Base-by-base conservation (phyloP, 352 stramenopile genomes). In the Phytophthora idaei region DNA sequence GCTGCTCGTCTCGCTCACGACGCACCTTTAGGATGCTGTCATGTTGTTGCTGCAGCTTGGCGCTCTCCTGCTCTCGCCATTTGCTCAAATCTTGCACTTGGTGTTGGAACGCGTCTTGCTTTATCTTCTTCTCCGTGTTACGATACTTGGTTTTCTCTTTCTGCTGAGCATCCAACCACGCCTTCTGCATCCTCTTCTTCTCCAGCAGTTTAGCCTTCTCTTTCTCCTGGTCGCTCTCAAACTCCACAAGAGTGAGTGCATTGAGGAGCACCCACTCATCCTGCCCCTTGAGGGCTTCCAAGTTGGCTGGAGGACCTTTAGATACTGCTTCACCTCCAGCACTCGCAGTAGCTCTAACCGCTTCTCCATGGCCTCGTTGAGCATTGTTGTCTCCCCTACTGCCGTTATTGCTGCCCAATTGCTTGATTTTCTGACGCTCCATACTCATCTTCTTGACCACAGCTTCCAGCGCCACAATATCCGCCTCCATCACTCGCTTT, bases 201-300 rank as follows among this genome's bases (percentile, higher is more conserved):
- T 88, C 73, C 28, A 77, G 7, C 10, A 74, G 32, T 65, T 64
- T 71, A 12, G 34, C 8, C 29, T 77, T 81, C 28, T 82, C 79
- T 15, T 74, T 74, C 50, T 80, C 72, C 34, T 87, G 75, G 44
- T 85, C 78, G 37, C 76, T 84, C 47, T 92, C 83, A 63, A 80
- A 89, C 58, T 92, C 83, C 21, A 92, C 81, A n/a, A 89, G 74
- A 28, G 79, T 88, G 28, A 92, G 74, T 10, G 83, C 83, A 50
- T 92, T 90, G 10, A 92, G 76, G 52, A 92, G 70, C 12, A 92
- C 83, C 83, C 83, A 92, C 60, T 92, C 83, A 55, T 92, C 83
- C 32, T 88, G 79, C 4, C 61, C 69, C 37, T 83, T 76, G 1
- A 88, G 62, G 31, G 72, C 67, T 21, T 71, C 53, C 28, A 58